A percentile compares a stretch with the other conserved stretches of the same genome.
phyloP scores from a whole-genome alignment of 169 alveolate genomes.

The Cryptosporidium sp. region DNA sequence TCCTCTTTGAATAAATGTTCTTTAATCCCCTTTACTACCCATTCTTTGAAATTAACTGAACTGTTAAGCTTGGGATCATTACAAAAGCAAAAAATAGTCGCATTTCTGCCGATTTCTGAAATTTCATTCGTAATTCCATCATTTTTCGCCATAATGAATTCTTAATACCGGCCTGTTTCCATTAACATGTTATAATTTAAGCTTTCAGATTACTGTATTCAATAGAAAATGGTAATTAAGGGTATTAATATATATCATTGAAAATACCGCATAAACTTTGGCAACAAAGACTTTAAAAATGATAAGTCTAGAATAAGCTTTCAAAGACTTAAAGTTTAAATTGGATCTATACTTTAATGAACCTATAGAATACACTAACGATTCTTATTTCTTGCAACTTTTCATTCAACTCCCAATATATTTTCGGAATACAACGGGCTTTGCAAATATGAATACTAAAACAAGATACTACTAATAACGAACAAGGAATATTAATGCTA shows the following conservation, averaged over 20 bases:
- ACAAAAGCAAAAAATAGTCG: conserved; percentile 19
- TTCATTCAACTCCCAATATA: not conserved
- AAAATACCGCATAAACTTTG: conserved; percentile 2
- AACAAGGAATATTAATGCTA: too few species aligned
- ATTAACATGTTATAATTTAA: not conserved
- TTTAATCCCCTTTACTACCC: not conserved
- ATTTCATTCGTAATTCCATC: not conserved
- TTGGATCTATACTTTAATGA: too few species aligned
- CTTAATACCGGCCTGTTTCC: not conserved
- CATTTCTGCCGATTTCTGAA: not conserved
- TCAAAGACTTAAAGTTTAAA: not conserved
- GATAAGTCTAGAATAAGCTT: not conserved
- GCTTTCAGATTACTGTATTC: not conserved
- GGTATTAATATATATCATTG: not conserved
- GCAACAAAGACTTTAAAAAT: not conserved
- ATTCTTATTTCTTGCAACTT: not conserved
- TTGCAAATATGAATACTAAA: not conserved
- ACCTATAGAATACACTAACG: not conserved
- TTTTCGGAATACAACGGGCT: not conserved
- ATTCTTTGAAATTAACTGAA: not conserved
- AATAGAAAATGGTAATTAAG: not conserved
- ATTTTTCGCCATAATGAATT: not conserved
- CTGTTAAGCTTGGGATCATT: not conserved
- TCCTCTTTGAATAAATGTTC: not conserved
- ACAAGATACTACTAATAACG: not conserved